These are phyloP conservation scores for Pythium vanterpoolii DNA, from an alignment of 352 stramenopile genomes.

Conservation along the genomic window DNA sequence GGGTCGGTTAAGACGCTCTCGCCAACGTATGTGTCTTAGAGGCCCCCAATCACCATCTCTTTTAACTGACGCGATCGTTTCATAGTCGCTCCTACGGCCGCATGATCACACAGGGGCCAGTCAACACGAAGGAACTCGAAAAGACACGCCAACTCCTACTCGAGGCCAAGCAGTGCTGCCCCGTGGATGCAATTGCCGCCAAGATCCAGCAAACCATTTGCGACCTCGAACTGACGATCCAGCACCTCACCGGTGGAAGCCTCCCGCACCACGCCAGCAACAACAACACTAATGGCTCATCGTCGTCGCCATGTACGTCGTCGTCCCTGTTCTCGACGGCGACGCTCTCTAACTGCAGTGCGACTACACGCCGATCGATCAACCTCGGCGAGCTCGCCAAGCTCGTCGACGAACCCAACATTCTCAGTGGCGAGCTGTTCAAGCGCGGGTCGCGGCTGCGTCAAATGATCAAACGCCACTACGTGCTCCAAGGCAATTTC, in stretches of 20 bases:
- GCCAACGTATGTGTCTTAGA: conserved; percentile 35
- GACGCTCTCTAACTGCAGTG: not conserved
- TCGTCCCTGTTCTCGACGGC: conserved; percentile 1
- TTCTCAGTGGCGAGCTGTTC: conserved; percentile 61
- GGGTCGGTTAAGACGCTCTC: conserved; percentile 54
- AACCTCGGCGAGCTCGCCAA: conserved; percentile 21
- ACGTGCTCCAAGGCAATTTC: conserved; percentile 86
- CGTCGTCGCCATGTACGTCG: conserved; percentile 7
- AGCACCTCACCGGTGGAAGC: conserved; percentile 1
- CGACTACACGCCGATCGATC: conserved; percentile 21
- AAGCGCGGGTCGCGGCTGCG: conserved; percentile 77
- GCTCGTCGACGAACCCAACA: conserved; percentile 33
- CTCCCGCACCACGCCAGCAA: not conserved
- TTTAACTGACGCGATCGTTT: not conserved
- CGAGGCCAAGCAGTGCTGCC: conserved; percentile 46
- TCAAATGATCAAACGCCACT: conserved; percentile 86
- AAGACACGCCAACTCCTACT: conserved; percentile 47
- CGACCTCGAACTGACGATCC: conserved; percentile 32
- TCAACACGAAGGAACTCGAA: conserved; percentile 47
- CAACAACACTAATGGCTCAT: conserved; percentile 8
- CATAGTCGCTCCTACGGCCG: conserved; percentile 14
- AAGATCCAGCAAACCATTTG: conserved; percentile 49
- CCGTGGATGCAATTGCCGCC: conserved; percentile 30
- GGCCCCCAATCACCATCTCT: not conserved
- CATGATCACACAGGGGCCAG: conserved; percentile 22